Evolutionary conservation across 2,329 filamentous ascomycete genomes (phyloP), one percentile per base, ranked within the genome.

Genomic region (Leptographium procerum): DNA sequence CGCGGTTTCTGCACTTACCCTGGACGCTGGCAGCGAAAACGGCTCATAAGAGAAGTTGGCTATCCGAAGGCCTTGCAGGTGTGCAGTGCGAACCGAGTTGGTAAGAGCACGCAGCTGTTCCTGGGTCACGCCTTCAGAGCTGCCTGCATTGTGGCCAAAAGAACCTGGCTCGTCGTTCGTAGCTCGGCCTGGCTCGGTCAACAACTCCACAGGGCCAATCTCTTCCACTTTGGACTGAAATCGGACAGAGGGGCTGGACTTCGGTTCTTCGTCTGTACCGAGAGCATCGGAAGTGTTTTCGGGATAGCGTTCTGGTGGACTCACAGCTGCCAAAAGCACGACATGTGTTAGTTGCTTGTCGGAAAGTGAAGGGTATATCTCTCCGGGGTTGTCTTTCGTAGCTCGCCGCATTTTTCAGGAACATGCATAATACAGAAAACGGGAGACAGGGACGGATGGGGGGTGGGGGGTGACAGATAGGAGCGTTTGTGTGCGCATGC

Each of bases 21-120:
- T 82, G 52, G 89, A 92, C 34, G 83, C 80, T 43, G 94, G 92
- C 56, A 97, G 78, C 40, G 94, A 97, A 63, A 96, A 85, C 36
- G 92, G 87, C 69, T 96, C 91, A 68, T 91, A 97, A 50, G 87
- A 85, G 72, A 90, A 95, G 69, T 91, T 89, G 69, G 87, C 88
- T 77, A 95, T 83, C 63, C 91, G 84, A 59, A 84, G 81, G 66
- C 91, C 87, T 73, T 96, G 91, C 61, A 96, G 79, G 65, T 86
- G 84, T 52, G 85, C 81, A 62, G 84, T 83, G 63, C 90, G 87
- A 29, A 95, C 76, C 28, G 83, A 85, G 65, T 84, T 82, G 55
- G 88, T 85, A 61, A 96, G 75, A n/a, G 59, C 58, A 16, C 54
- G 82, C 59, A 95, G 76, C 67, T 91, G 82, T 59, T 89, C 85